Conservation (phyloP, 2,329 filamentous ascomycete species). For the Phaeoacremonium minimum region DNA sequence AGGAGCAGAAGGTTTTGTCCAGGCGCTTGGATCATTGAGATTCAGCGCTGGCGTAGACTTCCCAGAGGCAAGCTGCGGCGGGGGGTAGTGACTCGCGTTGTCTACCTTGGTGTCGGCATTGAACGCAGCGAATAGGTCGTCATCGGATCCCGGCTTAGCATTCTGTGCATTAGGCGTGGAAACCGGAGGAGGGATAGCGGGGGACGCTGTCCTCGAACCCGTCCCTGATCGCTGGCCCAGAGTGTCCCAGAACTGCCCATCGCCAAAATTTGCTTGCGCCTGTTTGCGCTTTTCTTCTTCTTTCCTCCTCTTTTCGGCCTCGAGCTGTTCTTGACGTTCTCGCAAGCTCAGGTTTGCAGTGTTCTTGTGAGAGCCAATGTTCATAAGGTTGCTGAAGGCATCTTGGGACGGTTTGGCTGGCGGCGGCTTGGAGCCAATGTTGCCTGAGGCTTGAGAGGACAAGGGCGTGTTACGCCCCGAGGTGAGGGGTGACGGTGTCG, state of each 20-base stretch:
- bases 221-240: conserved; percentile 52
- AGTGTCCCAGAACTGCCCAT: conserved; percentile 70
- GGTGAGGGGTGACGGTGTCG: conserved; percentile 49
- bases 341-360: conserved; percentile 71
- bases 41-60: conserved; percentile 46
- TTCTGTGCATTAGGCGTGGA: conserved; percentile 18
- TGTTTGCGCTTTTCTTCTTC: conserved; percentile 69
- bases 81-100: conserved; percentile 61
- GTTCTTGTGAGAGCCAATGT: conserved; percentile 54
- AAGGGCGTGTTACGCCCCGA: conserved; percentile 55
- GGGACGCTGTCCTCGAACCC: conserved; percentile 41
- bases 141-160: conserved; percentile 41
- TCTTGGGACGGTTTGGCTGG: conserved; percentile 48
- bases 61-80: conserved; percentile 44
- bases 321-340: conserved; percentile 68
- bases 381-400: conserved; percentile 75
- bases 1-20: conserved; percentile 33
- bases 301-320: conserved; percentile 64
- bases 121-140: conserved; percentile 65
- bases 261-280: conserved; percentile 74
- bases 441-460: conserved; percentile 42
- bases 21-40: conserved; percentile 49
- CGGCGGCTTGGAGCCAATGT: conserved; percentile 33
- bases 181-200: conserved; percentile 26
- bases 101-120: conserved; percentile 63